phyloP scores from a whole-genome alignment of 2,329 filamentous ascomycete genomes.

The Harringtonia aguacate region DNA sequence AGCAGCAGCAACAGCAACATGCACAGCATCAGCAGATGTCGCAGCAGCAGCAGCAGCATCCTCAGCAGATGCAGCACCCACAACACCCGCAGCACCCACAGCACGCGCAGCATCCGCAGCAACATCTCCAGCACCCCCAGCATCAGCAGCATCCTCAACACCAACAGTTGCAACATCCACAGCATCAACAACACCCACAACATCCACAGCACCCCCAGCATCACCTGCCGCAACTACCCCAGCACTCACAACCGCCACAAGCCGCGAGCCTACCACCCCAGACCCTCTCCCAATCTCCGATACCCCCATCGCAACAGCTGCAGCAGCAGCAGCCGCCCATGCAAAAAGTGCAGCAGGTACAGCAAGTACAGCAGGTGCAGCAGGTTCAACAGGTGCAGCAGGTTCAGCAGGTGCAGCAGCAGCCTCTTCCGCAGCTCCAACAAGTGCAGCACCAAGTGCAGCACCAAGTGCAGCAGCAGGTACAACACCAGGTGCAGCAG shows the following conservation, averaged over 20 bases:
- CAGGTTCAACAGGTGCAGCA: constrained; percentile 18
- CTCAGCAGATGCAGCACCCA: constrained; percentile 3
- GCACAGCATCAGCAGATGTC: constrained; percentile 11
- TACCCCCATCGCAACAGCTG: constrained; percentile 32
- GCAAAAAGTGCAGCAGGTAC: constrained; percentile 14
- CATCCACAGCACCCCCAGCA: not conserved
- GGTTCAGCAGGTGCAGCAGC: constrained; percentile 7
- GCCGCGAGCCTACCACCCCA: constrained; percentile 33
- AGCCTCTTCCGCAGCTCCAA: constrained; percentile 15
- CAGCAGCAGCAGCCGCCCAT: constrained; percentile 12
- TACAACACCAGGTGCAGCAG: constrained; percentile 9
- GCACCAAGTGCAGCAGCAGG: constrained; percentile 13
- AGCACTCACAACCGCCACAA: constrained; percentile 14
- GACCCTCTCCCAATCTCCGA: constrained; percentile 32
- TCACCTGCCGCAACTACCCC: constrained; percentile 14
- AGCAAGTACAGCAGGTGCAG: constrained; percentile 9
- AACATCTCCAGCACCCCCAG: constrained; percentile 8
- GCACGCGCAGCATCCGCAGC: not conserved
- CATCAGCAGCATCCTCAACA: constrained; percentile 4
- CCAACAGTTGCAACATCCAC: not conserved
- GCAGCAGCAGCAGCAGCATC: constrained; percentile 8
- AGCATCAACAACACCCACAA: constrained; percentile 1
- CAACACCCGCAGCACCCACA: constrained; percentile 4
- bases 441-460: constrained; percentile 15
- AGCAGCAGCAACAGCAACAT: constrained; percentile 9